Evolutionary conservation across 257 asterid species (phyloP), one percentile per base, ranked within the genome.

Genomic region (Petunia axillaris): DNA sequence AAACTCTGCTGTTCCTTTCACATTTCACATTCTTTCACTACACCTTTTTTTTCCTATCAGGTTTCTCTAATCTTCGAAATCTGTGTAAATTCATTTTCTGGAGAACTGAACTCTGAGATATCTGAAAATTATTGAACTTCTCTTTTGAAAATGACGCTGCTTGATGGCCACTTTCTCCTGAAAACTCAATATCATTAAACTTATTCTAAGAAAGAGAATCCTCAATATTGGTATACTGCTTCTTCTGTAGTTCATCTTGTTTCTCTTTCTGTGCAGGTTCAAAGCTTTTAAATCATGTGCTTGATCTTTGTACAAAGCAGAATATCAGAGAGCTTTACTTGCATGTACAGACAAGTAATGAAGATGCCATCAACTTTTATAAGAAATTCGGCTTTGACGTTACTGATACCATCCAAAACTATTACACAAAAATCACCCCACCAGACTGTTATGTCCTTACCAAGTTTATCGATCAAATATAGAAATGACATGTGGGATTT

Each of bases 271-370:
- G 50, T 83, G 81, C 84, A 95, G 98, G 98, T 85, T 79, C 97
- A 13, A 91, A 83, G 84, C 88, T 96, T 81, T 83, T 94, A 92
- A 94, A 86, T 86, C 96, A 96, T 65, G 97, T 92, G 76, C 88
- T 93, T 67, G 95, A 94, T 80, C 89, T 90, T n/a, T 88, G 97
- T 83, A 41, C 84, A 15, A 94, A 90, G 90, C 92, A 94, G 91
- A 93, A 87, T 84, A 89, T 90, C 54, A 91, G 93, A 1, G 97
- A 93, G 91, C 87, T 92, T 84, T 96, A 91, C 92, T 84, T 96
- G 88, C 99, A 93, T 7, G 97, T 93, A 86, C 98, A 94, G 91
- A 96, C 97, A 5, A 94, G 90, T 89, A 95, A 93, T 39, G 97
- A 95, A 9, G 97, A 96, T 8, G 99, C 95, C 80, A 96, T 96